Percentiles rank a stretch among this genome's conserved stretches.
These are phyloP conservation scores for Tulasnella sp. DNA, from an alignment of 768 basidiomycete genomes.

Conservation along the genomic window DNA sequence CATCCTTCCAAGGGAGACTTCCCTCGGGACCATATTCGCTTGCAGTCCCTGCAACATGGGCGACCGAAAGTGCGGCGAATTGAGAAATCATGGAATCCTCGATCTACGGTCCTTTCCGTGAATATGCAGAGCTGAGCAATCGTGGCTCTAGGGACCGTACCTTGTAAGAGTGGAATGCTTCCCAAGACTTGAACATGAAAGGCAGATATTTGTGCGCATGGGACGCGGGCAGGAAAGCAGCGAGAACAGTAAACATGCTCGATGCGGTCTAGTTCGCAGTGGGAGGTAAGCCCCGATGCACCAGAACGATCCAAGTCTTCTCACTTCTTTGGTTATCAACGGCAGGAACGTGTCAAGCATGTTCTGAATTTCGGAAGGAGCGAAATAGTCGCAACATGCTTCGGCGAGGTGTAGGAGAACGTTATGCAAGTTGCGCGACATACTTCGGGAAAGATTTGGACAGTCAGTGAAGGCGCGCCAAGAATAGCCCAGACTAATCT, in stretches of 20 bases:
- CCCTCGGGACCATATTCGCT: constrained; percentile 37
- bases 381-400: constrained; percentile 65
- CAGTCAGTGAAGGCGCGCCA: neutral
- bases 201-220: constrained; percentile 66
- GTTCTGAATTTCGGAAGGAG: constrained; percentile 55
- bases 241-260: constrained; percentile 68
- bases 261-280: constrained; percentile 50
- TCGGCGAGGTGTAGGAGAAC: constrained; percentile 71
- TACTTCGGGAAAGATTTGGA: constrained; percentile 14
- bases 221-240: constrained; percentile 70
- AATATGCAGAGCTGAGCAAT: neutral
- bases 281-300: constrained; percentile 3
- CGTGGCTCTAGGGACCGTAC: neutral
- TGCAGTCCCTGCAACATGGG: constrained; percentile 57
- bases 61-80: constrained; percentile 64
- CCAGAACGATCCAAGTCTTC: constrained; percentile 32
- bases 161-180: constrained; percentile 47
- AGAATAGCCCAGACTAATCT: neutral
- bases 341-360: constrained; percentile 74
- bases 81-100: constrained; percentile 74
- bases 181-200: constrained; percentile 68
- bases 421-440: constrained; percentile 57
- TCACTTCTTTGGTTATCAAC: constrained; percentile 63
- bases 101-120: constrained; percentile 57
- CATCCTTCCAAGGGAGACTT: constrained; percentile 28